These are phyloP conservation scores for Canariomyces notabilis DNA, from an alignment of 2,329 filamentous ascomycete genomes.

Conservation along the genomic window DNA sequence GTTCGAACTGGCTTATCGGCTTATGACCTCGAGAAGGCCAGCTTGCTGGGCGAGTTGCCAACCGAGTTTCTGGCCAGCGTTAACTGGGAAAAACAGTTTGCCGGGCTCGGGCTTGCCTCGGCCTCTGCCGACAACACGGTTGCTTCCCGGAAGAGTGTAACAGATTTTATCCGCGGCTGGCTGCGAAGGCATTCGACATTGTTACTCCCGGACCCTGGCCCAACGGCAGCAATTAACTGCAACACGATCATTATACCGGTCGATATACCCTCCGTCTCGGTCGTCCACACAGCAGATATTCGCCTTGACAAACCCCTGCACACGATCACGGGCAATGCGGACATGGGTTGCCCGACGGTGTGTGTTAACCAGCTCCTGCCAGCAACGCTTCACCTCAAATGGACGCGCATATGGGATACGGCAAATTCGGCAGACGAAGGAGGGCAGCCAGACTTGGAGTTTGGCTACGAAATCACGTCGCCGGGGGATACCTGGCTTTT, in stretches of 20 bases:
- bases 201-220: conserved; percentile 25
- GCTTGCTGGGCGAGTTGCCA: conserved; percentile 47
- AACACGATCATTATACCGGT: conserved; percentile 78
- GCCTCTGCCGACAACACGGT: conserved; percentile 24
- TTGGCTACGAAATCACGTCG: conserved; percentile 76
- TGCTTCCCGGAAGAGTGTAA: conserved; percentile 27
- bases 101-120: conserved; percentile 40
- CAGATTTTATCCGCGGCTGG: conserved; percentile 36
- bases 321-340: conserved; percentile 26
- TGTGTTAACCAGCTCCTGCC: conserved; percentile 61
- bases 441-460: conserved; percentile 54
- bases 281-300: conserved; percentile 76
- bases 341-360: conserved; percentile 41
- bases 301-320: conserved; percentile 41
- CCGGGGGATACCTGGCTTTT: conserved; percentile 76
- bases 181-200: conserved; percentile 32
- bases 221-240: conserved; percentile 27
- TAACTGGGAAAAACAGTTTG: conserved; percentile 46
- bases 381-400: conserved; percentile 57
- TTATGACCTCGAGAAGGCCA: conserved; percentile 52
- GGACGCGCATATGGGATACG: conserved; percentile 60
- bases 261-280: conserved; percentile 75
- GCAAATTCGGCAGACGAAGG: conserved; percentile 11
- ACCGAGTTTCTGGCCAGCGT: conserved; percentile 44
- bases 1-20: conserved; percentile 41